Conservation (phyloP, 148 eudicot genomes). For the Rhododendron simsii region DNA sequence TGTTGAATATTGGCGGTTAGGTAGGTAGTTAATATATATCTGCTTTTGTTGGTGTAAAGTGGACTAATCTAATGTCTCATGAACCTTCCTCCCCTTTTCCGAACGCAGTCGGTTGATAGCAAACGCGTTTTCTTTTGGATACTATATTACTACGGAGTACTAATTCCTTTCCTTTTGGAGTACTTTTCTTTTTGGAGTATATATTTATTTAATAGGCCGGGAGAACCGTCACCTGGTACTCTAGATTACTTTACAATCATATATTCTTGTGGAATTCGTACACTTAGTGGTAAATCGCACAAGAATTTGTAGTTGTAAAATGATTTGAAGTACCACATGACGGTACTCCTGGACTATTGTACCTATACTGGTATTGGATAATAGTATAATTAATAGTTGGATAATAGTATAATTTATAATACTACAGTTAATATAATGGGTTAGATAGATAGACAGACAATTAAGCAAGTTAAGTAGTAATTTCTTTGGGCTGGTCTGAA, state of each 20-base stretch:
- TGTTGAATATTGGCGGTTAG: neutral
- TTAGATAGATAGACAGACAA: neutral
- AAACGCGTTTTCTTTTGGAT: neutral
- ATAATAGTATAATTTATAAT: neutral
- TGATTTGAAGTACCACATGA: too few species aligned
- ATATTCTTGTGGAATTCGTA: too few species aligned
- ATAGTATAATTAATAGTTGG: neutral
- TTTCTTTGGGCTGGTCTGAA: neutral
- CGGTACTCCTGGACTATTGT: too few species aligned
- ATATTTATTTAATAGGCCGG: too few species aligned
- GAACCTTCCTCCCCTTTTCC: neutral
- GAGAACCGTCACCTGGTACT: fast-evolving
- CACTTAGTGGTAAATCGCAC: too few species aligned
- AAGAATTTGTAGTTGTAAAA: too few species aligned
- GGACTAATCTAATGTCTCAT: neutral
- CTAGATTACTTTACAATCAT: too few species aligned
- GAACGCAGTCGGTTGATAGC: neutral
- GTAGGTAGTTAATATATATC: neutral
- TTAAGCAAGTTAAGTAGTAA: neutral
- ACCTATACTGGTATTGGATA: neutral
- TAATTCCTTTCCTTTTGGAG: neutral
- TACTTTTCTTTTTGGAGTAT: too few species aligned
- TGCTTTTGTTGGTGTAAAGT: neutral
- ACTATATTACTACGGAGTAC: too few species aligned
- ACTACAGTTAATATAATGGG: neutral